These are phyloP conservation scores for Quercus alba DNA, from an alignment of 306 rosid species.

Conservation along the genomic window DNA sequence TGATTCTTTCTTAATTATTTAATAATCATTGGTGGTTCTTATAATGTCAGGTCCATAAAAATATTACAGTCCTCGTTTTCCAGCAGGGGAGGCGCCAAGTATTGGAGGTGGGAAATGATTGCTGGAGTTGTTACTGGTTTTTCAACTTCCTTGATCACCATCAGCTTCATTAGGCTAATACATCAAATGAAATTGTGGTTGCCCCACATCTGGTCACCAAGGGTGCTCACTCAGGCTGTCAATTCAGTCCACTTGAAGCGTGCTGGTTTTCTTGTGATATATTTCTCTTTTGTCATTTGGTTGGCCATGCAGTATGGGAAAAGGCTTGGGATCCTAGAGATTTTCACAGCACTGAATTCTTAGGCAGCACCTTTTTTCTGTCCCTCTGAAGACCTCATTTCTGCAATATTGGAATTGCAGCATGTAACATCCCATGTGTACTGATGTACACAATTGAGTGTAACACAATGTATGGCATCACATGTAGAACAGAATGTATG, in stretches of 20 bases:
- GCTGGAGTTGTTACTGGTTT: slow-evolving; percentile 67
- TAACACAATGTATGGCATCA: neutral
- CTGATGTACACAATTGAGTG: slow-evolving; percentile 1
- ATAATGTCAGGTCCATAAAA: slow-evolving; percentile 56
- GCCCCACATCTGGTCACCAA: slow-evolving; percentile 19
- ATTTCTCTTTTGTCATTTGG: slow-evolving; percentile 65
- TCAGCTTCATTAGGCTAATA: slow-evolving; percentile 43
- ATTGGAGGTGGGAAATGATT: slow-evolving; percentile 71
- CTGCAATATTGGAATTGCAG: slow-evolving; percentile 21
- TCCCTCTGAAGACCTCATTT: neutral
- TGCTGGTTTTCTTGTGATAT: slow-evolving; percentile 55
- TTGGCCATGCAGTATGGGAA: slow-evolving; percentile 54
- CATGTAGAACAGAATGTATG: neutral
- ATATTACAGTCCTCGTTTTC: slow-evolving; percentile 52
- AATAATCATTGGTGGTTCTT: slow-evolving; percentile 17
- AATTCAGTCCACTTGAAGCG: slow-evolving; percentile 35
- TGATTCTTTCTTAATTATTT: slow-evolving; percentile 13
- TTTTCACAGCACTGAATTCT: slow-evolving; percentile 32
- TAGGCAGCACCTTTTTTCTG: slow-evolving; percentile 29
- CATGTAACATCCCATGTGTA: slow-evolving; percentile 1
- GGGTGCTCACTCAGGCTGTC: slow-evolving; percentile 26
- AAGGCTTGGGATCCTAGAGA: slow-evolving; percentile 58
- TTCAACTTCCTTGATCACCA: slow-evolving; percentile 65
- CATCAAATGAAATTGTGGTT: slow-evolving; percentile 42
- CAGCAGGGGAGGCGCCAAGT: slow-evolving; percentile 26